Evolutionary conservation across 305 asterid genomes (phyloP).

Genomic region (Solanum aculeatissimum): DNA sequence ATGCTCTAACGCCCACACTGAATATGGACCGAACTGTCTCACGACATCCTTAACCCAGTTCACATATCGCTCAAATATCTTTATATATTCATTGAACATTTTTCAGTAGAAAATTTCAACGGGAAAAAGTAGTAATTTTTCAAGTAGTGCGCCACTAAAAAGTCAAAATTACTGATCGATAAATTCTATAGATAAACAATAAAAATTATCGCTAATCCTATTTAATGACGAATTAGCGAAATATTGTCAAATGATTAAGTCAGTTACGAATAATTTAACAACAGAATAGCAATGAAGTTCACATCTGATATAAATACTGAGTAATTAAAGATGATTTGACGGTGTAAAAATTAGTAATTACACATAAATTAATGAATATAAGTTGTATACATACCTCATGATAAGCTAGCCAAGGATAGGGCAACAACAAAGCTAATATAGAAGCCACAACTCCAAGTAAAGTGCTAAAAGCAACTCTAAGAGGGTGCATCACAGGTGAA

Average conservation of each 20-base stretch:
- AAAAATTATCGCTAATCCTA: neutral
- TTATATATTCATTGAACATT: too few species aligned
- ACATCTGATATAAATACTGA: neutral
- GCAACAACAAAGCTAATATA: slow-evolving; percentile 45
- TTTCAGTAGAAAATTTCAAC: too few species aligned
- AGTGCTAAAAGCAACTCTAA: slow-evolving; percentile 49
- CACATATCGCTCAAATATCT: too few species aligned
- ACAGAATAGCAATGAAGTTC: neutral
- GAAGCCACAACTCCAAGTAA: slow-evolving; percentile 51
- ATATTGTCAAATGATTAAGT: neutral
- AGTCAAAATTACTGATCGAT: neutral
- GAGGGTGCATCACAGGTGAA: slow-evolving; percentile 25
- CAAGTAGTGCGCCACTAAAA: neutral
- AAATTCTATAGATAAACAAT: neutral
- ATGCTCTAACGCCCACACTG: too few species aligned
- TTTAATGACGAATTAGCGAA: neutral
- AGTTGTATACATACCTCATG: slow-evolving; percentile 29
- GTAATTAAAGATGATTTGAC: neutral
- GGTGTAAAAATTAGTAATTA: too few species aligned
- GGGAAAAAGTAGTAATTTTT: too few species aligned
- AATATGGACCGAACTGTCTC: too few species aligned
- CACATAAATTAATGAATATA: too few species aligned
- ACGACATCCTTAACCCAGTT: too few species aligned
- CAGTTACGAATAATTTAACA: neutral
- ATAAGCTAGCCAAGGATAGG: slow-evolving; percentile 45